Evolutionary conservation across 305 asterid species (phyloP).

Genomic region (Fraxinus ornus): DNA sequence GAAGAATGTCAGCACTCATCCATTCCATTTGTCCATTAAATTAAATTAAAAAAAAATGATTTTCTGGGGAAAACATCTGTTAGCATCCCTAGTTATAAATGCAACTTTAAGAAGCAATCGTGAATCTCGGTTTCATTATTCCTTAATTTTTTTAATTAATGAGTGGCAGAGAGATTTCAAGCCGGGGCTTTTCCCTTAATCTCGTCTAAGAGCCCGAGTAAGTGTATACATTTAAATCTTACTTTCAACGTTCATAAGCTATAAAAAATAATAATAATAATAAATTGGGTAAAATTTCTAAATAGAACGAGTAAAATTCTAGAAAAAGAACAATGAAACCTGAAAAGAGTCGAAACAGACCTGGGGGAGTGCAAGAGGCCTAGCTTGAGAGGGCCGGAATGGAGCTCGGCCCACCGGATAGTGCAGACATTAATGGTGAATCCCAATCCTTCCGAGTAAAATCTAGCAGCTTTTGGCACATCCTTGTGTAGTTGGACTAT

Average conservation of each 20-base stretch:
- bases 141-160: background rate
- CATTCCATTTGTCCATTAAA: background rate
- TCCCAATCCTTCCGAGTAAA: conserved; percentile 79
- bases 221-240: background rate
- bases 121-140: background rate
- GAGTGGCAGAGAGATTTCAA: background rate
- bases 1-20: background rate
- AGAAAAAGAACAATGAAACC: background rate
- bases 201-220: background rate
- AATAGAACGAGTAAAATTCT: background rate
- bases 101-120: background rate
- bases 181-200: background rate
- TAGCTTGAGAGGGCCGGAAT: conserved; percentile 81
- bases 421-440: conserved; percentile 73
- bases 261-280: no score
- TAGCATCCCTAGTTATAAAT: background rate
- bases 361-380: conserved; percentile 69
- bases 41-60: background rate
- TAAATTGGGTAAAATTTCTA: background rate
- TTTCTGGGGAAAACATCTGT: background rate
- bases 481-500: conserved; percentile 79
- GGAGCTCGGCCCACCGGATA: conserved; percentile 88
- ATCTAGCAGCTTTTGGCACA: conserved; percentile 84
- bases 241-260: background rate
- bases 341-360: conserved; percentile 12